Base-by-base conservation (phyloP, 345 rosid genomes). In the Pugionium dolabratum region DNA sequence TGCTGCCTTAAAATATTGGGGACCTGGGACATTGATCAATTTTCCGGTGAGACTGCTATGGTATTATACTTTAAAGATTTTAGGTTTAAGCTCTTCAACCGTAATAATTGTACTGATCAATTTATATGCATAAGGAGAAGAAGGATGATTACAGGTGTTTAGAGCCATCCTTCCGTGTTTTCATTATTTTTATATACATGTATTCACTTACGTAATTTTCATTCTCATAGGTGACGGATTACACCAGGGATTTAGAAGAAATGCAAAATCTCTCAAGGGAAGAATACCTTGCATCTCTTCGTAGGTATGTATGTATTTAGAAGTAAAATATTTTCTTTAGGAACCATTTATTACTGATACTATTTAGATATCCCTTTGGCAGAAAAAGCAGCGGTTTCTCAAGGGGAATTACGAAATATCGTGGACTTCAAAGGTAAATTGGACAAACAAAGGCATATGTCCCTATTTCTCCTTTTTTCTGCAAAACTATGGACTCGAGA, bases 311-410 rank as follows among this genome's bases (percentile, higher is more conserved):
- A 70, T 71, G 65, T 51, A 54, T 49, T 51, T 49, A 45, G 30
- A 64, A 69, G 67, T 69, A 18, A 5, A 32, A 26, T 50, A 6
- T 57, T 27, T 18, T 33, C 34, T 43, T 18, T 40, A 45, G 5
- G 67, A 53, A 59, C 52, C 45, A 41, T 69, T 74, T 69, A 64
- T 78, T 70, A 51, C 78, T 79, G 55, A 79, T 72, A 55, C 52
- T 70, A 31, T 68, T 55, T 57, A 73, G 67, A 66, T 18, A 40
- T 80, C 49, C 59, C 66, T 70, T 66, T 33, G 81, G 79, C 95
- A 94, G 99, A 80, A 94, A 90, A 75, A 94, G 97, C 83, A 90
- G 96, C 57, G 96, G 97, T 48, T 94, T 90, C 75, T 90, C 99
- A 3, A 88, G 99, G 79, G 99, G 99, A 56, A 76, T 86, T 41